Conservation (phyloP, 1,139 yeast species). For the Zhuliangozyma parablackwelliae region DNA sequence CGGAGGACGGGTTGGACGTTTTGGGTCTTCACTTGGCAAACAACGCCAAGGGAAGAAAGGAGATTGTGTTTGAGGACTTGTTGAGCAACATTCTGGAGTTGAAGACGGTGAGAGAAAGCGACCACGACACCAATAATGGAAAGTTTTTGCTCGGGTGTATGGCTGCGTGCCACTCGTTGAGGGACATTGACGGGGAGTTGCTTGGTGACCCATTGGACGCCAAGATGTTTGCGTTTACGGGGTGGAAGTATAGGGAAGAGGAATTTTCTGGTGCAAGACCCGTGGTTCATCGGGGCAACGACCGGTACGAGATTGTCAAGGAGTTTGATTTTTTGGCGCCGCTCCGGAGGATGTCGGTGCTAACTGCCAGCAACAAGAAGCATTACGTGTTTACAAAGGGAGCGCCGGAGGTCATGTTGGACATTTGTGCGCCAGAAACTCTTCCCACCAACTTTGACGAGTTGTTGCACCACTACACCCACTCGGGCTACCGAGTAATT, state of each 20-base stretch:
- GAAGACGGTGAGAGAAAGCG: constrained; percentile 3
- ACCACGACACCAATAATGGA: constrained; percentile 28
- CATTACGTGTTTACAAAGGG: constrained; percentile 74
- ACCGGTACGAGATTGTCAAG: constrained; percentile 52
- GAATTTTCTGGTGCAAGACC: constrained; percentile 22
- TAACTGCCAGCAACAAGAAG: constrained; percentile 34
- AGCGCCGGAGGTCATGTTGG: constrained; percentile 93
- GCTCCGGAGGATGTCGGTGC: constrained; percentile 86
- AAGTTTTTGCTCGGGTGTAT: constrained; percentile 47
- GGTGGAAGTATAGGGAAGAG: constrained; percentile 71
- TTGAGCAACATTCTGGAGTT: constrained; percentile 19
- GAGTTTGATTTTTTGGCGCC: constrained; percentile 84
- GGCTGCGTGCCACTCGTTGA: constrained; percentile 84
- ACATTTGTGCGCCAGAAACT: constrained; percentile 65
- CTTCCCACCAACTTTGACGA: constrained; percentile 75
- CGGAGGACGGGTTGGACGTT: constrained; percentile 94
- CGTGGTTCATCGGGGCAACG: constrained; percentile 26
- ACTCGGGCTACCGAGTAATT: constrained; percentile 89
- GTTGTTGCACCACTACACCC: constrained; percentile 77
- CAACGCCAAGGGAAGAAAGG: constrained; percentile 49
- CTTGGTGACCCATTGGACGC: constrained; percentile 91
- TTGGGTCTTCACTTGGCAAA: constrained; percentile 74
- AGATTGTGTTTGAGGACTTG: constrained; percentile 48
- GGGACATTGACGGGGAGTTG: constrained; percentile 70
- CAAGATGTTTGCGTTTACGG: constrained; percentile 88